phyloP scores from a whole-genome alignment of 2,329 filamentous ascomycete genomes.

The Botrytis fabae region DNA sequence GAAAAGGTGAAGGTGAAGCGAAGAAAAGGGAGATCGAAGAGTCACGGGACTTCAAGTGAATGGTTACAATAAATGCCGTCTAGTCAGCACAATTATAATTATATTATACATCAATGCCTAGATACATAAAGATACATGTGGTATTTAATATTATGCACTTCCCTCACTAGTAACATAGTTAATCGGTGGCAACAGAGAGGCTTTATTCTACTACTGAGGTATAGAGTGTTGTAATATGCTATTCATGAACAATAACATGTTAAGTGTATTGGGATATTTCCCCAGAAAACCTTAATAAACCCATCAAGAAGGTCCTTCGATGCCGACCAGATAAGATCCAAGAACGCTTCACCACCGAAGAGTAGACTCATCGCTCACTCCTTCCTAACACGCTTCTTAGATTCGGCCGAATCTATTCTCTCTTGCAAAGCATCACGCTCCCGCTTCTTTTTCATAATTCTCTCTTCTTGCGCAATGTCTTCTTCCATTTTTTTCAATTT shows the following conservation, averaged over 20 bases:
- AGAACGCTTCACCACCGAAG: neutral
- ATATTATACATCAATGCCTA: neutral
- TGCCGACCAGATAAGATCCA: neutral
- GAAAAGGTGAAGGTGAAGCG: too few species aligned
- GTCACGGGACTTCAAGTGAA: neutral
- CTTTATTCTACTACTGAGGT: too few species aligned
- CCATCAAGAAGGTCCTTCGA: neutral
- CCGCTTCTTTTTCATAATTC: slow-evolving; percentile 17
- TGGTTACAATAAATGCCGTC: neutral
- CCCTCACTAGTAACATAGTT: neutral
- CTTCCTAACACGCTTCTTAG: neutral
- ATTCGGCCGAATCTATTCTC: neutral
- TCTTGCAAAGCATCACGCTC: neutral
- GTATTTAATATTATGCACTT: neutral
- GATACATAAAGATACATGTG: neutral
- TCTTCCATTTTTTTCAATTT: neutral
- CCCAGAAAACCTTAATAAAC: too few species aligned
- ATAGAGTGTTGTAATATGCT: neutral
- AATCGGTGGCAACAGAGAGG: too few species aligned
- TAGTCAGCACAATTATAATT: neutral
- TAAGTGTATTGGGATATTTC: neutral
- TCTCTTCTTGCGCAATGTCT: slow-evolving; percentile 17
- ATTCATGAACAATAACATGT: neutral
- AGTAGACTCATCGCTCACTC: neutral
- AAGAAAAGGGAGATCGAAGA: neutral